Evolutionary conservation across 2,329 filamentous ascomycete genomes (phyloP).

Genomic region (Trichoderma endophyticum): DNA sequence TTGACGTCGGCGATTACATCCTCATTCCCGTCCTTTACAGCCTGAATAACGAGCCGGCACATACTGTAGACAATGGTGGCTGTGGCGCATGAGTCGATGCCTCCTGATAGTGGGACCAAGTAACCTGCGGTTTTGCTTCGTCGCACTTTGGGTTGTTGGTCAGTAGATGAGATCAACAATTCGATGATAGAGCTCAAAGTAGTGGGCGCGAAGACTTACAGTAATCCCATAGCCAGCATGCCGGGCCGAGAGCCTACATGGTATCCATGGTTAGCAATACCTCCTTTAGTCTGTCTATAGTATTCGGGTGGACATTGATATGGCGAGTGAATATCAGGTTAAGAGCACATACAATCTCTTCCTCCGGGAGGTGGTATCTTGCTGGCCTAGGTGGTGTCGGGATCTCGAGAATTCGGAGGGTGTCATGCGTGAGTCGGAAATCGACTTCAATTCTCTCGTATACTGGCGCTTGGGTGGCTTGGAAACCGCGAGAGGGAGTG

Average conservation of each 20-base stretch:
- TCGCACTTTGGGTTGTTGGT: constrained; percentile 22
- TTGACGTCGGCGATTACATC: constrained; percentile 28
- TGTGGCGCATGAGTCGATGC: constrained; percentile 55
- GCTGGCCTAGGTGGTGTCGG: constrained; percentile 9
- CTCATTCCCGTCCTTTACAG: constrained; percentile 38
- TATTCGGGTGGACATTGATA: not conserved
- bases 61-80: constrained; percentile 43
- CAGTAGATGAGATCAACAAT: not conserved
- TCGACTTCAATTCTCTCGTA: constrained; percentile 21
- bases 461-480: constrained; percentile 18
- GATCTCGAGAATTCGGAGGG: constrained; percentile 22
- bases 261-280: not conserved
- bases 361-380: constrained; percentile 58
- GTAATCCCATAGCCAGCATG: constrained; percentile 66
- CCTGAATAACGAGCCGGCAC: constrained; percentile 54
- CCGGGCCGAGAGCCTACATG: constrained; percentile 51
- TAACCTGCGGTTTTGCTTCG: constrained; percentile 51
- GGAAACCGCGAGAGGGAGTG: constrained; percentile 15
- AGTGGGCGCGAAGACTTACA: constrained; percentile 29
- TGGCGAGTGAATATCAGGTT: not conserved
- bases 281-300: not conserved
- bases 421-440: constrained; percentile 26
- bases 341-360: constrained; percentile 50
- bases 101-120: constrained; percentile 51
- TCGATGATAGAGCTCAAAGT: not conserved